Evolutionary conservation across 1,284 basidiomycete genomes (phyloP).

Genomic region (Ganoderma leucocontextum): DNA sequence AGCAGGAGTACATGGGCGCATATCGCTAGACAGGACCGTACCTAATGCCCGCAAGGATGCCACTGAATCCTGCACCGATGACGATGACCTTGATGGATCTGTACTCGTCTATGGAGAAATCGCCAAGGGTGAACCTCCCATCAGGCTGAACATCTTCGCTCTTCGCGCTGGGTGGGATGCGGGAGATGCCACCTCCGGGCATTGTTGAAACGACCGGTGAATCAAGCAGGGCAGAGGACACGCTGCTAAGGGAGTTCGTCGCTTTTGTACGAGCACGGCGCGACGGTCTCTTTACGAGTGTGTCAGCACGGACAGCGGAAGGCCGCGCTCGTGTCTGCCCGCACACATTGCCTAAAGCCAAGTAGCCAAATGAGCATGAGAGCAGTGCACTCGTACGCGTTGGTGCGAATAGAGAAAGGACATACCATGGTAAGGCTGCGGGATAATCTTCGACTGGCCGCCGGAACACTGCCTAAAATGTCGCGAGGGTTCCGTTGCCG

Average conservation of each 20-base stretch:
- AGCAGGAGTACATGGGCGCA: background rate
- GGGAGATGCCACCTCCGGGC: conserved; percentile 4
- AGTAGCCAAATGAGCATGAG: background rate
- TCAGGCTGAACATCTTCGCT: background rate
- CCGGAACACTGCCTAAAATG: background rate
- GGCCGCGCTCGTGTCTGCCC: background rate
- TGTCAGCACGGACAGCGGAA: background rate
- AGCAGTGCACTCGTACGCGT: background rate
- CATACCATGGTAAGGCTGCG: background rate
- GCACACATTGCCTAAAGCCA: background rate
- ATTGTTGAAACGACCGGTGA: background rate
- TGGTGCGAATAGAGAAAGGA: background rate
- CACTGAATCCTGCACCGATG: conserved; percentile 64
- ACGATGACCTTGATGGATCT: conserved; percentile 58
- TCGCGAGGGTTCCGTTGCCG: background rate
- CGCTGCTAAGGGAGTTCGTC: background rate
- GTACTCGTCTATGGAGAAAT: conserved; percentile 55
- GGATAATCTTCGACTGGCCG: background rate
- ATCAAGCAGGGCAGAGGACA: too few species aligned
- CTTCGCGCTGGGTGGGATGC: background rate
- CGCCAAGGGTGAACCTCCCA: conserved; percentile 20
- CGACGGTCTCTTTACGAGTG: background rate
- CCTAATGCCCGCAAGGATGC: conserved; percentile 65
- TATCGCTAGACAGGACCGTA: background rate
- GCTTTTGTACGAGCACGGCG: background rate